Conservation (phyloP, 139 green algal genomes). For the Chara braunii region DNA sequence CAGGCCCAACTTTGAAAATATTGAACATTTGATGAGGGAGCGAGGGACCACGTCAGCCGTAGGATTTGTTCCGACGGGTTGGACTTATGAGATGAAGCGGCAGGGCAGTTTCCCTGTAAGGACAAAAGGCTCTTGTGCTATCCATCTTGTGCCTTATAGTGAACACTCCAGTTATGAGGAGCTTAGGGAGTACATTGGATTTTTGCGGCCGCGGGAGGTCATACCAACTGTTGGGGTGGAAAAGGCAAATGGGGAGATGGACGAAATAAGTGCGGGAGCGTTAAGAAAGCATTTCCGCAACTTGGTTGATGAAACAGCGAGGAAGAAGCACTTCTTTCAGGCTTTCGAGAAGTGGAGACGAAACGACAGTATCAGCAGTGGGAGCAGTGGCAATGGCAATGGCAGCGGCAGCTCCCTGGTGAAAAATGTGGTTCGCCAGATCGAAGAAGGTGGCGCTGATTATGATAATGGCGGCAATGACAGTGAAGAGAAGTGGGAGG, state of each 20-base stretch:
- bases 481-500: not conserved
- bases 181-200: conserved; percentile 68
- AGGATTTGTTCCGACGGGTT: conserved; percentile 84
- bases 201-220: conserved; percentile 55
- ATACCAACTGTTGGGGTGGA: conserved; percentile 67
- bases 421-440: no score
- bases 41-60: conserved; percentile 53
- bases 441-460: not conserved
- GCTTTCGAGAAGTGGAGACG: not conserved
- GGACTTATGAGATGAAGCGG: conserved; percentile 67
- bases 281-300: conserved; percentile 26
- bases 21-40: conserved; percentile 5
- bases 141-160: conserved; percentile 80
- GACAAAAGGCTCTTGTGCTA: conserved; percentile 17
- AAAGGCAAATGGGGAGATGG: conserved; percentile 4
- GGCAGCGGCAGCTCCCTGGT: no score
- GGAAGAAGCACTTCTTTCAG: conserved; percentile 20
- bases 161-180: conserved; percentile 79
- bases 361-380: no score
- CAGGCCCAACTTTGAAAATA: conserved; percentile 73
- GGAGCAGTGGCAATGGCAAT: no score
- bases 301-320: conserved; percentile 24
- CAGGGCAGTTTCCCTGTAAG: not conserved
- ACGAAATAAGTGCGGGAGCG: not conserved
- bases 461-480: not conserved